Conservation (phyloP, 352 stramenopile species). For the Globisporangium recalcitrans region DNA sequence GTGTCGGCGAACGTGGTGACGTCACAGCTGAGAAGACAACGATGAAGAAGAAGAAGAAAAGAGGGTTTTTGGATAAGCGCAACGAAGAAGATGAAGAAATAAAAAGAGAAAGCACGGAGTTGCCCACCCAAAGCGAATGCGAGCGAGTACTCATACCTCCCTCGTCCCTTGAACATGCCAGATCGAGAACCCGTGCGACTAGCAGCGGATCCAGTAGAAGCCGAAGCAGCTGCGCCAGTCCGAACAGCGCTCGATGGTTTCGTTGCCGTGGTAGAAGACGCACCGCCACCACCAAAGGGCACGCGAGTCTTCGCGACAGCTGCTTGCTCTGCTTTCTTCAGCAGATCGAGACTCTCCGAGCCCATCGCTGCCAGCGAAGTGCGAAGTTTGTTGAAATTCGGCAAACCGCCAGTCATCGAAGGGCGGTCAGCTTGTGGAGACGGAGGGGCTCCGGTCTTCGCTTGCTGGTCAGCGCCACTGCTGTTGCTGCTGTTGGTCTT, state of each 20-base stretch:
- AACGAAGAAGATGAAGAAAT: constrained; percentile 1
- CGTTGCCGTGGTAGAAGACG: constrained; percentile 13
- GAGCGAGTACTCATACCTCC: constrained; percentile 34
- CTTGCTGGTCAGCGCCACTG: constrained; percentile 21
- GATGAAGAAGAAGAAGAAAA: constrained; percentile 11
- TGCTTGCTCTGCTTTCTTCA: constrained; percentile 70
- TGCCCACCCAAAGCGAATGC: constrained; percentile 1
- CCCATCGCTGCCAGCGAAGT: constrained; percentile 60
- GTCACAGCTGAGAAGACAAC: constrained; percentile 44
- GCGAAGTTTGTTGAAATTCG: constrained; percentile 50
- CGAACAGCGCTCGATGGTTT: constrained; percentile 3
- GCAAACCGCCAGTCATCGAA: constrained; percentile 20
- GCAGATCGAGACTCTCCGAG: constrained; percentile 66
- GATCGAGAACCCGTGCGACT: not conserved
- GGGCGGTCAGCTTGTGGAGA: not conserved
- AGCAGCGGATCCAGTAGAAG: not conserved
- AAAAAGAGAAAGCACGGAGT: not conserved
- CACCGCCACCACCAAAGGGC: constrained; percentile 25
- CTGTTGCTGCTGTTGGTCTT: constrained; percentile 32
- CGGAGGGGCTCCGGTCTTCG: constrained; percentile 14
- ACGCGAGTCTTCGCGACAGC: constrained; percentile 43
- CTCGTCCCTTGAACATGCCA: constrained; percentile 72
- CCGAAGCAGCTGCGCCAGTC: not conserved
- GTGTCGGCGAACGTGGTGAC: constrained; percentile 82
- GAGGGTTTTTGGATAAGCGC: constrained; percentile 7